Evolutionary conservation across 2,329 filamentous ascomycete genomes (phyloP), one percentile per base, ranked within the genome.

Genomic region (Blastomyces gilchristii): DNA sequence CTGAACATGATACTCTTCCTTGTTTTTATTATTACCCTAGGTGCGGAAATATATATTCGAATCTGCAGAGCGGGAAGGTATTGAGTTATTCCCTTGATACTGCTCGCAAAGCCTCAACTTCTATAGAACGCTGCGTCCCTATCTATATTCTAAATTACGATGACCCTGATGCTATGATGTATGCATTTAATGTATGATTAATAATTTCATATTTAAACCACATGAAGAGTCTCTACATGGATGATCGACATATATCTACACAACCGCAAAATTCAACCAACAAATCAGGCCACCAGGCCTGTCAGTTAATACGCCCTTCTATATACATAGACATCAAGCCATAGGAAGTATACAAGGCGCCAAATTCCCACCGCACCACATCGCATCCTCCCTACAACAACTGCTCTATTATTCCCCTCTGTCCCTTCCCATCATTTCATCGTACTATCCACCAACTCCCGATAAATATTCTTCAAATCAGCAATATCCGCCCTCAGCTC

Each of bases 391-490:
- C 18, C 5, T 49, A 49, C 14, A 41, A 43, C 43, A 9, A 43
- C 43, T n/a, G 18, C 52, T 7, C 31, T 37, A 52, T 41, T 14
- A 49, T 31, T 25, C n/a, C 60, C 28, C 37, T 54, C 34, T 43
- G 6, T 25, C 39, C 25, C 43, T 8, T 50, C 65, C 60, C 67
- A 65, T 79, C 75, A 89, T 76, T 85, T 88, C 72, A 91, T 85
- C 63, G 90, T 93, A 72, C 87, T 85, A 77, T 96, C 90, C 58
- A 96, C 89, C 74, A 99, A 77, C 73, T 97, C 93, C 68, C 91
- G 85, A 79, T 97, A 97, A 83, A 99, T 96, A 71, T 87, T 88
- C 80, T 99, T 99, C 74, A 99, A 82, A 79, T 99, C 94, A 67
- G 86, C 81, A 61, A 99, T 89, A 80, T 97, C 94, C 14, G 89